phyloP scores from a whole-genome alignment of 768 basidiomycete species.

The Termitomyces sp. region DNA sequence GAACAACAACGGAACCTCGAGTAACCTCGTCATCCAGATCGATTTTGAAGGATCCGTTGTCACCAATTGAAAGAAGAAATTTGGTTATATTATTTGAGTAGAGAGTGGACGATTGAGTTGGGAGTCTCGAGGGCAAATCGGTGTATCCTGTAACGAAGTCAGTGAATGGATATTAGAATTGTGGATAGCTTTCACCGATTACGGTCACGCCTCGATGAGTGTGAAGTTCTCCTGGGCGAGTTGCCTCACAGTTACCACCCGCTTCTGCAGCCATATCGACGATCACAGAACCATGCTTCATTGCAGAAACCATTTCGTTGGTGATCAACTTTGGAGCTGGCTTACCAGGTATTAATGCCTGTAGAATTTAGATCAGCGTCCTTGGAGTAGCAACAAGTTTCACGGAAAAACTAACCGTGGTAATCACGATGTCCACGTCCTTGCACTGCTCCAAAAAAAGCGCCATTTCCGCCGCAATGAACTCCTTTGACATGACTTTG shows the following conservation, averaged over 20 bases:
- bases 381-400: background rate
- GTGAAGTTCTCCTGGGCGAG: conserved; percentile 69
- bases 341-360: conserved; percentile 85
- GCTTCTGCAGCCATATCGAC: conserved; percentile 87
- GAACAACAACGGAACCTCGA: conserved; percentile 73
- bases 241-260: conserved; percentile 87
- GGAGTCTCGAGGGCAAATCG: conserved; percentile 83
- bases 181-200: conserved; percentile 50
- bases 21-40: conserved; percentile 83
- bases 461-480: conserved; percentile 85
- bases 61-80: conserved; percentile 78
- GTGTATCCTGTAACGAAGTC: conserved; percentile 55
- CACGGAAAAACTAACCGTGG: conserved; percentile 49
- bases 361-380: background rate
- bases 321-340: conserved; percentile 86
- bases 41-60: conserved; percentile 57
- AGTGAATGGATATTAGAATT: background rate
- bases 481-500: conserved; percentile 88
- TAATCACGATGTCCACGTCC: conserved; percentile 87
- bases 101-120: conserved; percentile 84
- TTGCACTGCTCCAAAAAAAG: conserved; percentile 86
- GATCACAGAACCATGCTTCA: conserved; percentile 89
- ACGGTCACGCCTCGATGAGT: conserved; percentile 77
- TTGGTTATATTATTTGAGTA: conserved; percentile 93
- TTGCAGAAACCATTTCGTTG: conserved; percentile 82